These are phyloP conservation scores for Mucor racemosus DNA, from an alignment of 371 early-diverging fungal species.

Conservation along the genomic window DNA sequence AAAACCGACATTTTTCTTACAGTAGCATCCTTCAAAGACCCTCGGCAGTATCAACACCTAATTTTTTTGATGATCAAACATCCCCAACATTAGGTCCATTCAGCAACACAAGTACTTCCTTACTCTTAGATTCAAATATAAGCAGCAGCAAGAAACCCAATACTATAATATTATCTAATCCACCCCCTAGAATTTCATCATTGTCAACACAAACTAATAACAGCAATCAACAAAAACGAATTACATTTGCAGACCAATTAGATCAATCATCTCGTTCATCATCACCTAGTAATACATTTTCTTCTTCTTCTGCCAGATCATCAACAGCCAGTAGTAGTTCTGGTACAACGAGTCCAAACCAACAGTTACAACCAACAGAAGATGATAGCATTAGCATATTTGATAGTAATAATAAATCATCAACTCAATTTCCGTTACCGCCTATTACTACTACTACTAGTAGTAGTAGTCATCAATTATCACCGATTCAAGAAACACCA, in stretches of 20 bases:
- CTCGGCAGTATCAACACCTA: not conserved
- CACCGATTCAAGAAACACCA: conserved; percentile 12
- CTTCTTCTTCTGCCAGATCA: conserved; percentile 21
- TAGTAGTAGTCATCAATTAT: not conserved
- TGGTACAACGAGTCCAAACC: conserved; percentile 1
- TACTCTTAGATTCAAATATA: not conserved
- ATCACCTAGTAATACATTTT: conserved; percentile 11
- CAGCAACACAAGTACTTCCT: not conserved
- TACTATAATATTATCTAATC: conserved; percentile 18
- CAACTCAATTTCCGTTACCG: not conserved
- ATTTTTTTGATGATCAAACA: not conserved
- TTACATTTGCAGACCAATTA: conserved; percentile 30
- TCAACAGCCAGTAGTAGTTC: not conserved
- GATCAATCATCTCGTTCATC: not conserved
- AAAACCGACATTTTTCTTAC: not conserved
- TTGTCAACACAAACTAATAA: not conserved
- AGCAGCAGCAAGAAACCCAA: not conserved
- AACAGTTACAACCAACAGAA: conserved; percentile 7
- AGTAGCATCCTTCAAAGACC: conserved; percentile 11
- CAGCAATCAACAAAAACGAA: conserved; percentile 5
- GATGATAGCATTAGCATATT: not conserved
- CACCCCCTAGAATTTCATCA: conserved; percentile 32
- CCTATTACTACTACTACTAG: not conserved
- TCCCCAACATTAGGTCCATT: conserved; percentile 16
- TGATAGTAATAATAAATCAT: not conserved